Conservation (phyloP, 1,284 basidiomycete genomes). For the Irpex sp. region DNA sequence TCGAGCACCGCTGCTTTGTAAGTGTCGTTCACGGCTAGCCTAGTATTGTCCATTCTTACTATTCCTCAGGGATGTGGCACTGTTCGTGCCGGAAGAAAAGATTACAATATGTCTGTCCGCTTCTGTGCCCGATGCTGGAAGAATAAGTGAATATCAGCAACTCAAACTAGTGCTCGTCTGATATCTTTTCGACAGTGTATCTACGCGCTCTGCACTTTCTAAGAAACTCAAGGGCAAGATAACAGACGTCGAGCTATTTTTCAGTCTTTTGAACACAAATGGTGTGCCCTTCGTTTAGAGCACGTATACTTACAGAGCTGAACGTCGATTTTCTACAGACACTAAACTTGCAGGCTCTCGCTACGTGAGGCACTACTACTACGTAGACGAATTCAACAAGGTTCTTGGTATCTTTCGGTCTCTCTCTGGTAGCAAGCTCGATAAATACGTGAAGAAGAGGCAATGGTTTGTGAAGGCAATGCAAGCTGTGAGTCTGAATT, state of each 20-base stretch:
- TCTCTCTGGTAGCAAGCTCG: not conserved
- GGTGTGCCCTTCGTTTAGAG: too few relatives aligned
- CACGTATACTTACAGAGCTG: too few relatives aligned
- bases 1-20: constrained; percentile 7
- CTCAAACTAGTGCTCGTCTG: too few relatives aligned
- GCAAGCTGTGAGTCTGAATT: not conserved
- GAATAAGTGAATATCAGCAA: constrained; percentile 3
- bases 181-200: too few relatives aligned
- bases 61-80: constrained; percentile 7
- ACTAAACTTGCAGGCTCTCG: too few relatives aligned
- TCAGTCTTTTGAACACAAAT: too few relatives aligned
- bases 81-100: constrained; percentile 2
- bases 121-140: constrained; percentile 12
- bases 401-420: not conserved
- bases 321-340: too few relatives aligned
- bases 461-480: not conserved
- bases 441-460: not conserved
- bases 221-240: too few relatives aligned
- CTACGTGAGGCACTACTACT: not conserved
- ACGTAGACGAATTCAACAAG: not conserved
- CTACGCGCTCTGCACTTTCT: not conserved
- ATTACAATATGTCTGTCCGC: constrained; percentile 7
- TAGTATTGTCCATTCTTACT: not conserved
- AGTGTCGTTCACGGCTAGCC: constrained; percentile 9
- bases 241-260: too few relatives aligned